Percentiles rank a stretch among this genome's conserved stretches.
These are phyloP conservation scores for Chlamydomonas incerta DNA, from an alignment of 139 green algal species.

Conservation along the genomic window DNA sequence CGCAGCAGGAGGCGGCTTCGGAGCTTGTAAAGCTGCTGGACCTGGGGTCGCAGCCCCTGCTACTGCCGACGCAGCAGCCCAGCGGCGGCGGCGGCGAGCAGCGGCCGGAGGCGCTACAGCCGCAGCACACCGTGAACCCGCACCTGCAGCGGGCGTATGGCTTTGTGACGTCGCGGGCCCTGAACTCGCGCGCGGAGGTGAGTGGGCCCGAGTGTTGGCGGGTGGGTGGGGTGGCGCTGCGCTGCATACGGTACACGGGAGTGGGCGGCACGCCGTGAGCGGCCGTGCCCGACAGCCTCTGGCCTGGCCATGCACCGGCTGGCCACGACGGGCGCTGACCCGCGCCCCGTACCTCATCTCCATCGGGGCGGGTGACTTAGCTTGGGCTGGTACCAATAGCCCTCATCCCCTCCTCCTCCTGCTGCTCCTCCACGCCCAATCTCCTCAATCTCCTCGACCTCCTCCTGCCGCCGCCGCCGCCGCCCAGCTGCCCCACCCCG, in stretches of 20 bases:
- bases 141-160: background rate
- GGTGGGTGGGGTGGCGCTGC: too few relatives aligned
- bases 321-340: too few relatives aligned
- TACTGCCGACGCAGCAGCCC: background rate
- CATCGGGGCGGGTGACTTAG: too few relatives aligned
- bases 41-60: background rate
- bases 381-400: too few relatives aligned
- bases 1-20: constrained; percentile 3
- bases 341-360: too few relatives aligned
- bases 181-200: constrained; percentile 2
- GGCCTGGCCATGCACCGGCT: background rate
- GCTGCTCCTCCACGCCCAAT: background rate
- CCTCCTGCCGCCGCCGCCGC: too few relatives aligned
- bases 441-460: too few relatives aligned
- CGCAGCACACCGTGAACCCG: background rate
- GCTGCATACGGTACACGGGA: too few relatives aligned
- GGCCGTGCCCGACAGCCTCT: background rate
- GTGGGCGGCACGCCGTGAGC: too few relatives aligned
- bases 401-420: too few relatives aligned
- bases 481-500: constrained; percentile 16
- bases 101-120: background rate
- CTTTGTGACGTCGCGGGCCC: background rate
- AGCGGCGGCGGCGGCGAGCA: background rate
- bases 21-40: constrained; percentile 2
- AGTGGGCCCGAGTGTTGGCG: background rate